A percentile compares a stretch with the other conserved stretches of the same genome.
Conservation (phyloP, 768 basidiomycete species). For the Trametes cingulata region DNA sequence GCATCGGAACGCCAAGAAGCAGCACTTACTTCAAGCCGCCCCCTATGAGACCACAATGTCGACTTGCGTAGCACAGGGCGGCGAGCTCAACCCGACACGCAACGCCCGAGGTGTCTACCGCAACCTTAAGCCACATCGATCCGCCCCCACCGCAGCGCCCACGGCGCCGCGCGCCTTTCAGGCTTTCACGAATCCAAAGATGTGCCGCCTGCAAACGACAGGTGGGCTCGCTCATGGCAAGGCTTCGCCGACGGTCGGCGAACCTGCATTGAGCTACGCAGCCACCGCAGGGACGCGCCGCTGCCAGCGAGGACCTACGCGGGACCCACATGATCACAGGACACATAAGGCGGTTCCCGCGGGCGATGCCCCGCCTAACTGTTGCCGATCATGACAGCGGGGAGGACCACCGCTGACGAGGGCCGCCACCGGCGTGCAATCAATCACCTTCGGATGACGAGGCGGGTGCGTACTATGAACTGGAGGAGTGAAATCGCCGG, state of each 20-base stretch:
- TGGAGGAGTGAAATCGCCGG: neutral
- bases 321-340: constrained; percentile 6
- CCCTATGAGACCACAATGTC: neutral
- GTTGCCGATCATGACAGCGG: neutral
- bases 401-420: neutral
- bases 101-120: neutral
- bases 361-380: neutral
- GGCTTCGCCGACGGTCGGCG: neutral
- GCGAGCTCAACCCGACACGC: neutral
- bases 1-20: neutral
- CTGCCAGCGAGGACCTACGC: constrained; percentile 4
- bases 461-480: no score
- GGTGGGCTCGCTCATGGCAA: neutral
- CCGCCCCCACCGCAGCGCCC: constrained; percentile 9
- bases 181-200: neutral
- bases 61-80: no score
- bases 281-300: neutral
- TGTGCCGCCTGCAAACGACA: neutral
- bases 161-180: neutral
- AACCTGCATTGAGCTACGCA: neutral
- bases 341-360: neutral
- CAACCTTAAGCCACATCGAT: neutral
- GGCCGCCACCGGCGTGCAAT: neutral
- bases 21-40: neutral
- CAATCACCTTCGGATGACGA: constrained; percentile 2